Base-by-base conservation (phyloP, 2,329 filamentous ascomycete species). In the Neopestalotiopsis sp. region DNA sequence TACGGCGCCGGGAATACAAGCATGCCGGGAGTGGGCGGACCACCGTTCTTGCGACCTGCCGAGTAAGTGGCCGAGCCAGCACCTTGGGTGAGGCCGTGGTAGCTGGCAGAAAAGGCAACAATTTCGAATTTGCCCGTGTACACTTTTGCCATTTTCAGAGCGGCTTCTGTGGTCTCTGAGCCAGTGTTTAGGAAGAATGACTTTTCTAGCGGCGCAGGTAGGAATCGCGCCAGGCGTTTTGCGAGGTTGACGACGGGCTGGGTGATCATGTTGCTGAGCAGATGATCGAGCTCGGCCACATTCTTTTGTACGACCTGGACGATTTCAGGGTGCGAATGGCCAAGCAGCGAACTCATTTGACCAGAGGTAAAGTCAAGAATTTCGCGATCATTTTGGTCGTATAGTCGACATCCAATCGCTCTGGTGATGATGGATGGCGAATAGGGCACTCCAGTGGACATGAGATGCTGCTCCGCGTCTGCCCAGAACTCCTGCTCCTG, bases 61-160 rank as follows among this genome's bases (percentile, higher is more conserved):
- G 84, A 83, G 74, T 88, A 90, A 2, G 86, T 86, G 0, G 88
- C 86, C 0, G 83, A 82, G 0, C 83, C 79, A 0, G 89, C 82
- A 3, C 81, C 86, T 4, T 81, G 81, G 0, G 88, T 91, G 69
- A 91, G 79, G 28, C 90, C 89, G 76, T 91, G 89, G 78, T 86
- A 92, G 68, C 85, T 88, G 0, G 85, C 84, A 0, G 82, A 82
- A 66, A 91, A 81, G 0, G 83, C 89, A 3, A 92, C 87, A 66
- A 92, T 84, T 75, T 91, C 89, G 71, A 88, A 91, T 56, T 88
- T 90, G 2, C 88, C 88, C 0, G 89, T 91, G 72, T 86, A 88
- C 38, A 83, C 78, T 75, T 91, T 91, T 3, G 89, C 89, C 73
- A 92, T 83, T 67, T 88, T 87, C 70, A 91, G 89, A 0, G 89